Base-by-base conservation (phyloP, 208 protist genomes). In the Acanthamoeba lenticulata region DNA sequence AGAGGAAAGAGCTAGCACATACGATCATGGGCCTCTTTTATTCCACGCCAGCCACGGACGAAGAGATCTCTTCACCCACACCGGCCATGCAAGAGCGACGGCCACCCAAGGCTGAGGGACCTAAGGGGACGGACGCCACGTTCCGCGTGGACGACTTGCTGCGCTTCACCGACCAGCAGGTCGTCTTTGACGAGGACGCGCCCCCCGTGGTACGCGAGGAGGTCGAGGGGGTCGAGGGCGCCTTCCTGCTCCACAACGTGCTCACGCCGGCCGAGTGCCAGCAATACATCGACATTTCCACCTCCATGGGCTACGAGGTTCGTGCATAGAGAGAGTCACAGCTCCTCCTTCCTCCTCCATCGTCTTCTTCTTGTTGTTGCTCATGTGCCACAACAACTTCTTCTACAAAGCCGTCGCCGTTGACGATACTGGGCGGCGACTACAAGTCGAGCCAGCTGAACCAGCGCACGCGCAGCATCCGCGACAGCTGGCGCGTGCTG, bases 211-310 rank as follows among this genome's bases (percentile, higher is more conserved):
- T 67, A 29, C 57, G 57, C n/a, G 72, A 81, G 72, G 72, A 81
- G 72, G 27, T 81, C 7, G 72, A 42, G 72, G 72, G 72, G 0
- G 72, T 81, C 38, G 38, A 42, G 0, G 72, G 72, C 36, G 72
- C 72, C 0, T 81, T 81, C 36, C 72, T 81, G 34, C 72, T 81
- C 5, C 72, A 81, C 72, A 81, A 81, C 72, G 72, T 81, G 34
- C 72, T 81, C 72, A 49, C 72, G 21, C 38, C 72, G 2, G 72
- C 34, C 42, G 72, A 81, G 27, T 81, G 72, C 72, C 72, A 81
- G 36, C 72, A 81, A 36, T 81, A 49, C 36, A 81, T 81, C 72
- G 72, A 81, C 72, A 0, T 81, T 19, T 49, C 72, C 38, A 27
- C 17, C 38, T 47, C 38, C 36, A 81, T 81, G 72, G 72, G 72